Percentiles rank a stretch among this genome's conserved stretches.
These are phyloP conservation scores for Aquanectria penicillioides DNA, from an alignment of 2,329 filamentous ascomycete species.

Conservation along the genomic window DNA sequence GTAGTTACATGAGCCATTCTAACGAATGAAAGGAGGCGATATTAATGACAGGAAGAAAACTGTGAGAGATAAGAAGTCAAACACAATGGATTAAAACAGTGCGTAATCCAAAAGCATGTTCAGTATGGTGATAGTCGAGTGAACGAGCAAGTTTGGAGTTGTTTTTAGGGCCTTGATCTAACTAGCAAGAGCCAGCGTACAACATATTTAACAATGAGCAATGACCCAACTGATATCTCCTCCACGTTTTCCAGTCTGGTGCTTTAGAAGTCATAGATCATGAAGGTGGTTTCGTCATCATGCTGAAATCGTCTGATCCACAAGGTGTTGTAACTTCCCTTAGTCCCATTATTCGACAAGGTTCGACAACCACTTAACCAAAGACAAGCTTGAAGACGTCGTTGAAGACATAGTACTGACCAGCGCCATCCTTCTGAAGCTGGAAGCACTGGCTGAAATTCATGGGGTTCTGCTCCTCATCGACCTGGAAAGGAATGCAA, in stretches of 20 bases:
- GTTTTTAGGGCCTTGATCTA: neutral
- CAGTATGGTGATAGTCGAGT: no score
- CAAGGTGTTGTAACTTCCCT: constrained; percentile 14
- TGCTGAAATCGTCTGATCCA: constrained; percentile 22
- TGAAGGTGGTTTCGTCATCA: constrained; percentile 25
- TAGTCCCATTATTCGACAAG: neutral
- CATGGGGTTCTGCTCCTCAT: constrained; percentile 87
- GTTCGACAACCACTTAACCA: constrained; percentile 51
- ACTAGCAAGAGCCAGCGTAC: neutral
- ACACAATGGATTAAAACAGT: no score
- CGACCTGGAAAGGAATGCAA: constrained; percentile 67
- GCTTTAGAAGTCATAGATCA: constrained; percentile 38
- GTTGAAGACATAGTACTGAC: constrained; percentile 89
- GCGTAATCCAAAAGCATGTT: no score
- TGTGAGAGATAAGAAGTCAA: neutral
- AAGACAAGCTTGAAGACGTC: constrained; percentile 95
- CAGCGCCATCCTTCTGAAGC: constrained; percentile 73
- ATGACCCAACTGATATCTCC: constrained; percentile 17
- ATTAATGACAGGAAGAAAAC: no score
- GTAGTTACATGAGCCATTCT: no score
- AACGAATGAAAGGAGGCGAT: no score
- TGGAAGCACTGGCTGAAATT: constrained; percentile 93
- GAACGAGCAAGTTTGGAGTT: constrained; percentile 19
- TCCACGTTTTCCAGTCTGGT: constrained; percentile 19
- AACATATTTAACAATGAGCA: constrained; percentile 18